Conservation (phyloP, 1,284 basidiomycete species). For the Fistulinella cinereoalba region DNA sequence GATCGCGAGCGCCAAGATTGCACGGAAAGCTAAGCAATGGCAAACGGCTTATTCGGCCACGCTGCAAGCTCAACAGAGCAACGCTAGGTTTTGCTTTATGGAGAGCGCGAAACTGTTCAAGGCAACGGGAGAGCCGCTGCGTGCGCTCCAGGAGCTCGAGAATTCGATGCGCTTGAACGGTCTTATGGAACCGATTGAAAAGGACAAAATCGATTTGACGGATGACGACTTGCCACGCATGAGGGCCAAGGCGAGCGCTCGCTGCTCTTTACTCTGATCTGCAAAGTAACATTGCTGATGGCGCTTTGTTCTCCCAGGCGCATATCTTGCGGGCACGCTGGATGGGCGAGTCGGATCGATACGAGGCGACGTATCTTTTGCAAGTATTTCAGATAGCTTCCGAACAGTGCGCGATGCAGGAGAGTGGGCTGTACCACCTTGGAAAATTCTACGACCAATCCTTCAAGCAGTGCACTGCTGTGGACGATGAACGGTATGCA, state of each 20-base stretch:
- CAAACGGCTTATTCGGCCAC: conserved; percentile 98
- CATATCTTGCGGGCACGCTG: conserved; percentile 88
- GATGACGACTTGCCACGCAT: conserved; percentile 49
- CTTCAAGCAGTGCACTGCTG: conserved; percentile 50
- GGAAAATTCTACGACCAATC: conserved; percentile 86
- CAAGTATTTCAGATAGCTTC: conserved; percentile 25
- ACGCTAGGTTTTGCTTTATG: conserved; percentile 81
- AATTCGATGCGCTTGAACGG: conserved; percentile 63
- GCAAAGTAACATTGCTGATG: too few relatives aligned
- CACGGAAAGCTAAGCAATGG: conserved; percentile 91
- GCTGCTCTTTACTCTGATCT: too few relatives aligned
- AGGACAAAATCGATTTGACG: conserved; percentile 55
- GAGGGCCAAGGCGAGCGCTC: conserved; percentile 66
- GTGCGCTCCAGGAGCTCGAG: conserved; percentile 88
- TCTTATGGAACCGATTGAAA: conserved; percentile 39
- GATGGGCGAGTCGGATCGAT: conserved; percentile 89
- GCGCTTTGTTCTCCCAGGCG: conserved; percentile 38
- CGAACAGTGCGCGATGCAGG: conserved; percentile 56
- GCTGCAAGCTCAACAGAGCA: conserved; percentile 82
- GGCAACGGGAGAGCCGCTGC: conserved; percentile 77
- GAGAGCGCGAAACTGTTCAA: conserved; percentile 90
- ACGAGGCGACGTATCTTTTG: conserved; percentile 52
- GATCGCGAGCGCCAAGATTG: conserved; percentile 93
- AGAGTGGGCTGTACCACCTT: conserved; percentile 82
- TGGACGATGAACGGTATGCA: conserved; percentile 52